A percentile compares a stretch with the other conserved stretches of the same genome.
Evolutionary conservation across 192 early-diverging fungal genomes (phyloP).

Genomic region (Rhizoclosmatium globosum): DNA sequence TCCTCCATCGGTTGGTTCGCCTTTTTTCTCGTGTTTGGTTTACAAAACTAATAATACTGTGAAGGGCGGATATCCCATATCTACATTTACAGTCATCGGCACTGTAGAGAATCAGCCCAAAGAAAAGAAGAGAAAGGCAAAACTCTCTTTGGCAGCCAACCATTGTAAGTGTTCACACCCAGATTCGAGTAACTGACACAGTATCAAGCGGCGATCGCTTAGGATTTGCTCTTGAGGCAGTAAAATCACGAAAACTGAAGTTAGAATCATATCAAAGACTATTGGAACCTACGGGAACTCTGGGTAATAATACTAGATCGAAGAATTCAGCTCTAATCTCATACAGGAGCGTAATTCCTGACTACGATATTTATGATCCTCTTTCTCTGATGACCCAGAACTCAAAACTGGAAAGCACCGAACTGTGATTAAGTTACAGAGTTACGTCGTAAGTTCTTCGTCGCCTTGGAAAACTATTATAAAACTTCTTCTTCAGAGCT

Average conservation of each 20-base stretch:
- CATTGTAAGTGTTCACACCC: conserved; percentile 38
- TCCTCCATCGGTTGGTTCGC: not conserved
- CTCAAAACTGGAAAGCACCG: conserved; percentile 80
- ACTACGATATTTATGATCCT: conserved; percentile 73
- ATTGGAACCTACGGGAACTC: conserved; percentile 22
- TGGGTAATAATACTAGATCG: conserved; percentile 20
- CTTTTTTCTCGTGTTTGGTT: not conserved
- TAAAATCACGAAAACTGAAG: conserved; percentile 46
- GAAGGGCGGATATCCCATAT: conserved; percentile 40
- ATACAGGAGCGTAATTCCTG: conserved; percentile 38
- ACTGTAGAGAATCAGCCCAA: conserved; percentile 36
- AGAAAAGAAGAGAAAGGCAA: conserved; percentile 36
- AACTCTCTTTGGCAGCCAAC: conserved; percentile 41
- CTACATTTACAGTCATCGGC: conserved; percentile 49
- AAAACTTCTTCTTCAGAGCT: conserved; percentile 58
- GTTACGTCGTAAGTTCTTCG: conserved; percentile 69
- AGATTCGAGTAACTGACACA: not conserved
- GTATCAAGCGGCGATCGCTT: conserved; percentile 33
- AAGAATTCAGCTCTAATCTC: not conserved
- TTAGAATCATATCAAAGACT: conserved; percentile 30
- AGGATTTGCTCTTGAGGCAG: conserved; percentile 36
- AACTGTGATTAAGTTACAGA: conserved; percentile 82
- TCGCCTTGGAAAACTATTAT: not conserved
- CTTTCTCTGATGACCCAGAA: conserved; percentile 83
- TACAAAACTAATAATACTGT: not conserved